A percentile compares a stretch with the other conserved stretches of the same genome.
These are phyloP conservation scores for Starmerella potacharoeniae DNA, from an alignment of 805 yeast genomes.

Conservation along the genomic window DNA sequence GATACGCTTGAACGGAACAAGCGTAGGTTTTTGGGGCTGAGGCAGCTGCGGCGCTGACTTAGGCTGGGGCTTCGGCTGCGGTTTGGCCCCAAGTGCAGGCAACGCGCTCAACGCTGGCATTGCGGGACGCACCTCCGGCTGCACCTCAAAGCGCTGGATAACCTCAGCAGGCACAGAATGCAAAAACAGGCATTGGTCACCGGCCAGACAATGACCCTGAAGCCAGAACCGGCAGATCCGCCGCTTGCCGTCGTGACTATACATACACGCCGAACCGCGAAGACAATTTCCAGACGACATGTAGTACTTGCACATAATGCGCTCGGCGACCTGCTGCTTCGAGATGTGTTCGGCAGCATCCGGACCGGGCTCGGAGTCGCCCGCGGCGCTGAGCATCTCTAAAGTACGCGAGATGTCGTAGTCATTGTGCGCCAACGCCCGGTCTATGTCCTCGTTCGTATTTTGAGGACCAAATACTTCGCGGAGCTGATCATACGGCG, in stretches of 20 bases:
- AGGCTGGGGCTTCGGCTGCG: neutral
- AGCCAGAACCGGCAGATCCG: constrained; percentile 40
- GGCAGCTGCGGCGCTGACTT: neutral
- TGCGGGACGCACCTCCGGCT: neutral
- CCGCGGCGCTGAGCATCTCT: constrained; percentile 19
- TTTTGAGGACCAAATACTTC: constrained; percentile 28
- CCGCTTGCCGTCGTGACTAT: constrained; percentile 36
- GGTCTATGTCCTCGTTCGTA: constrained; percentile 29
- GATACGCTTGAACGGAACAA: constrained; percentile 1
- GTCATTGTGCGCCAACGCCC: constrained; percentile 31
- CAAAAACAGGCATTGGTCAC: constrained; percentile 33
- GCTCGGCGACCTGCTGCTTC: constrained; percentile 22
- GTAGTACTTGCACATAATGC: constrained; percentile 34
- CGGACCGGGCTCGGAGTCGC: neutral
- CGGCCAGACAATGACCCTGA: constrained; percentile 35
- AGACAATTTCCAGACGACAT: constrained; percentile 33
- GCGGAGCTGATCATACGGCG: constrained; percentile 32
- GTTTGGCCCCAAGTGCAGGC: constrained; percentile 1
- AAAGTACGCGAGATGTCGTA: constrained; percentile 29
- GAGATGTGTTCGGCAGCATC: constrained; percentile 4
- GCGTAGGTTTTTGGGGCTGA: neutral
- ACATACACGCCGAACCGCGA: constrained; percentile 35
- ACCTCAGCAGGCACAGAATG: constrained; percentile 31
- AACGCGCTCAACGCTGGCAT: constrained; percentile 17
- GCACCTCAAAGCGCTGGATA: constrained; percentile 8